phyloP scores from a whole-genome alignment of 2,329 filamentous ascomycete species.

The Fonsecaea multimorphosa region DNA sequence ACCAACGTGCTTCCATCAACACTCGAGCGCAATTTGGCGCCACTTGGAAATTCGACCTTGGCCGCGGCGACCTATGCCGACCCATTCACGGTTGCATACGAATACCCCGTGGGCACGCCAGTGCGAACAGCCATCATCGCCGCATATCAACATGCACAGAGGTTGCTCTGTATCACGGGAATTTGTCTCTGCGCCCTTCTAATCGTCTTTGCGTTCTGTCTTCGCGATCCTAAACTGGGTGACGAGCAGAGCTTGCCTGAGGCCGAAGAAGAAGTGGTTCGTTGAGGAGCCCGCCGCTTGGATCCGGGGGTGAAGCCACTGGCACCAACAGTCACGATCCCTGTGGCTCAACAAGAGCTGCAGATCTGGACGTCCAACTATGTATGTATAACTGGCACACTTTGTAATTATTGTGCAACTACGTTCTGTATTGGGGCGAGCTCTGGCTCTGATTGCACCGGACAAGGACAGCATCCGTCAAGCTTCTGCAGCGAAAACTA shows the following conservation, averaged over 20 bases:
- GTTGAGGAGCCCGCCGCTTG: constrained; percentile 9
- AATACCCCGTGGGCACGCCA: constrained; percentile 53
- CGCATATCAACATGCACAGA: constrained; percentile 55
- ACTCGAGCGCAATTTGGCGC: constrained; percentile 48
- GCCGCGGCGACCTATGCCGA: constrained; percentile 51
- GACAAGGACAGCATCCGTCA: background rate
- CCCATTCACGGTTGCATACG: constrained; percentile 49
- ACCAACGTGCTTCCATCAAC: constrained; percentile 61
- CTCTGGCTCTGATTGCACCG: background rate
- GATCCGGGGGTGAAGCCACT: background rate
- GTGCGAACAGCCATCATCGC: constrained; percentile 52
- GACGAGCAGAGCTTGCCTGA: constrained; percentile 54
- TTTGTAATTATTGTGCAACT: background rate
- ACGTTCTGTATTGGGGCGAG: background rate
- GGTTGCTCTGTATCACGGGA: constrained; percentile 58
- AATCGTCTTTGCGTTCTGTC: constrained; percentile 53
- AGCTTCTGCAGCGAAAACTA: background rate
- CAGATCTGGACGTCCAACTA: background rate
- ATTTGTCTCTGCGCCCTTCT: constrained; percentile 56
- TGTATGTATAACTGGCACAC: background rate
- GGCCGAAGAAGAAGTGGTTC: constrained; percentile 44
- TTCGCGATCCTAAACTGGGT: constrained; percentile 55
- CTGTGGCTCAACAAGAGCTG: background rate
- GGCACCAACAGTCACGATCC: background rate
- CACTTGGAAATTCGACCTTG: constrained; percentile 48